These are phyloP conservation scores for maize (Zea mays) DNA, from an alignment of 176 grass and related monocot genomes.

Conservation along the genomic window DNA sequence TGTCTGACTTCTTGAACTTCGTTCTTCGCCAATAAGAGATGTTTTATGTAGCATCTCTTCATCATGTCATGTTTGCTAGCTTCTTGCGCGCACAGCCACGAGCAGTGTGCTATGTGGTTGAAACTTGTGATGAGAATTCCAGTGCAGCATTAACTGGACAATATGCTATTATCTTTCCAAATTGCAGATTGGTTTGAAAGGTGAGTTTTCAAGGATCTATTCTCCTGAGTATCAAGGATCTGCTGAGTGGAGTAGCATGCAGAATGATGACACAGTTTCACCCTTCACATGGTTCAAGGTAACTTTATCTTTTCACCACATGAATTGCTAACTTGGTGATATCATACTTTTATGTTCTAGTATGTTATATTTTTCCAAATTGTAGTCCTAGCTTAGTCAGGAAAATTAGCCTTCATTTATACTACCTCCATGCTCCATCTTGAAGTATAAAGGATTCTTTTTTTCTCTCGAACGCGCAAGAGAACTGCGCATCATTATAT, in stretches of 20 bases:
- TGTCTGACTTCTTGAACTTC: background rate
- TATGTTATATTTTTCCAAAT: background rate
- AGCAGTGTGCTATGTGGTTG: slow-evolving; percentile 2
- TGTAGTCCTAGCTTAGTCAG: background rate
- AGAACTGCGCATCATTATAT: no score
- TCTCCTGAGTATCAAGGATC: slow-evolving; percentile 60
- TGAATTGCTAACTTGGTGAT: slow-evolving; percentile 9
- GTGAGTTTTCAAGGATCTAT: slow-evolving; percentile 73
- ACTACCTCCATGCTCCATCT: background rate
- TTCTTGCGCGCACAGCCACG: background rate
- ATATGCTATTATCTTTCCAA: slow-evolving; percentile 13
- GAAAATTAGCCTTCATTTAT: background rate
- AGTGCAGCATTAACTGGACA: background rate
- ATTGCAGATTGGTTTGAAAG: slow-evolving; percentile 81
- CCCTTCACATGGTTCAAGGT: slow-evolving; percentile 96
- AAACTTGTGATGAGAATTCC: slow-evolving; percentile 15
- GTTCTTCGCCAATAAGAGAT: slow-evolving; percentile 9
- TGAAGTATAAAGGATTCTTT: background rate
- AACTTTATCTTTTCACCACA: slow-evolving; percentile 32
- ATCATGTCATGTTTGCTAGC: background rate
- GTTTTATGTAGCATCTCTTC: background rate
- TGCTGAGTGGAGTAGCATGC: slow-evolving; percentile 64
- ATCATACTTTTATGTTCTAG: slow-evolving; percentile 25
- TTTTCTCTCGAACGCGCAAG: no score
- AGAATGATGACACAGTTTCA: slow-evolving; percentile 47